These are phyloP conservation scores for Backusella psychrophila DNA, from an alignment of 192 early-diverging fungal species.

Conservation along the genomic window DNA sequence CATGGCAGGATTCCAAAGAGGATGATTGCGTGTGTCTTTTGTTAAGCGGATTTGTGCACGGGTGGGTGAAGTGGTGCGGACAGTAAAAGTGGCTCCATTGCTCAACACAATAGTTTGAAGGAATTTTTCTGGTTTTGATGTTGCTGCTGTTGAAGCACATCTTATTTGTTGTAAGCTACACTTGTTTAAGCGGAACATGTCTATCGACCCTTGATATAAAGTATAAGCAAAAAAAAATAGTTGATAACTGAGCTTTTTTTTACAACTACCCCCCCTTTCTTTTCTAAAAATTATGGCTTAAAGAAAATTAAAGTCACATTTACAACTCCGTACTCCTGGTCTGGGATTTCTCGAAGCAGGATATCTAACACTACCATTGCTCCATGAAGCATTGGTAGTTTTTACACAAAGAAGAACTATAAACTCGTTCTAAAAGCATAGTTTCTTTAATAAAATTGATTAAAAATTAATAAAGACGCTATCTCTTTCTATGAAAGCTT, in stretches of 20 bases:
- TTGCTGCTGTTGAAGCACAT: slow-evolving; percentile 12
- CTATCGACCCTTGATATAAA: background rate
- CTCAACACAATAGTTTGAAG: slow-evolving; percentile 82
- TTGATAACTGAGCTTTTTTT: background rate
- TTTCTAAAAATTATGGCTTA: background rate
- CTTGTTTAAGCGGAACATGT: background rate
- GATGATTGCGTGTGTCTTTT: slow-evolving; percentile 91
- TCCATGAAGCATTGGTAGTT: too few relatives aligned
- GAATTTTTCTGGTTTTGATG: slow-evolving; percentile 67
- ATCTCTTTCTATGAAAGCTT: too few relatives aligned
- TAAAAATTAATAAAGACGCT: too few relatives aligned
- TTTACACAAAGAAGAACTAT: too few relatives aligned
- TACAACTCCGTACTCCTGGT: background rate
- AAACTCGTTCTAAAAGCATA: too few relatives aligned
- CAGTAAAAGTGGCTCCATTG: slow-evolving; percentile 83
- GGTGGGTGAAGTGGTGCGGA: slow-evolving; percentile 79
- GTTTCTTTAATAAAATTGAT: too few relatives aligned
- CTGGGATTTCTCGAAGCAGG: too few relatives aligned
- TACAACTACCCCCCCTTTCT: background rate
- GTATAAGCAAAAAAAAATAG: background rate
- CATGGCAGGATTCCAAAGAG: slow-evolving; percentile 86
- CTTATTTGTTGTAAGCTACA: slow-evolving; percentile 7
- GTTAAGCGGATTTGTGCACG: slow-evolving; percentile 80
- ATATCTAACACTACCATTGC: too few relatives aligned
- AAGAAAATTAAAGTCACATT: slow-evolving; percentile 2